Evolutionary conservation across 441 rosid species (phyloP), one percentile per base, ranked within the genome.

Genomic region (Flueggea neowawraea): DNA sequence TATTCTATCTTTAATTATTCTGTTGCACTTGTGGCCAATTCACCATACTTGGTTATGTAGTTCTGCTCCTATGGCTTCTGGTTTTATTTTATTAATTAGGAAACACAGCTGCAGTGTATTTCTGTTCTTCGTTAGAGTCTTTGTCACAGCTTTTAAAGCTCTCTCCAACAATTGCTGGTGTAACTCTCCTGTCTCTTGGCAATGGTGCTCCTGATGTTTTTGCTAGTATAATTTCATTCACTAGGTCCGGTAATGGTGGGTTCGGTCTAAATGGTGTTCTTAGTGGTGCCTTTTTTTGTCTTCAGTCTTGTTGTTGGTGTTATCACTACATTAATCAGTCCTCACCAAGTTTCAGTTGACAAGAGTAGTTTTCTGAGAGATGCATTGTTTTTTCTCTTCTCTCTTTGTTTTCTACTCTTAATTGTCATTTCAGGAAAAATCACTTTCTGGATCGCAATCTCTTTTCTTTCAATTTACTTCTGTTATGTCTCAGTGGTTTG

Each of bases 121-220:
- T 93, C 80, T 93, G 97, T 61, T 81, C 89, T 65, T 90, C 98
- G 11, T 66, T 93, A 8, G 89, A 90, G 61, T 79, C 79, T 70
- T 73, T 93, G 65, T 88, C 98, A 49, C 86, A 74, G 54, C 57
- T 86, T 73, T 62, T 90, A 61, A 90, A 82, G 63, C 87, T 93
- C 39, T 84, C 96, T 62, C 98, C 97, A 1, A 81, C 95, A 0
- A 80, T 93, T 48, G 96, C 98, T 0, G 97, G 98, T 39, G 86
- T 84, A 59, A 87, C 97, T 15, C 89, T 91, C 55, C 92, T 91
- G 61, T 82, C 96, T n/a, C 89, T 89, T 1, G 97, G 97, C 0
- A 91, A 91, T 51, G 97, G 97, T 14, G 92, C 97, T 8, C 86
- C 97, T 31, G 97, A 89, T 73, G 87, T 91, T 63, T 91, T 91